Base-by-base conservation (phyloP, 148 eudicot species). In the Dysphania ambrosioides region DNA sequence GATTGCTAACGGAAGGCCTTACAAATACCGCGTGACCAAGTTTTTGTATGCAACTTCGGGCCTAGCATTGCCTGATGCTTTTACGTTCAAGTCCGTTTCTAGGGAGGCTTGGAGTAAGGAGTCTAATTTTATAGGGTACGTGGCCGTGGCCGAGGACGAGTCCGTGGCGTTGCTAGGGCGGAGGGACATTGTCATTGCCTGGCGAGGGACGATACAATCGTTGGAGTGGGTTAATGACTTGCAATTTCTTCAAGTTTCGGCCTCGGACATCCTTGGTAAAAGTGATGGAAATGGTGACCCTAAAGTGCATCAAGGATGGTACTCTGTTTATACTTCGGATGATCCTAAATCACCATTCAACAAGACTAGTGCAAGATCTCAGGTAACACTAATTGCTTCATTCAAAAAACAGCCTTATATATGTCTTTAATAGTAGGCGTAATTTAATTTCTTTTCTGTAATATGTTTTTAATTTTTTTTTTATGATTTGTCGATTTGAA, bases 81-180 rank as follows among this genome's bases (percentile, higher is more conserved):
- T 87, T 53, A 74, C 86, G 24, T 23, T 82, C 0, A 84, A 81
- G 79, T 81, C 96, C 1, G 19, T 74, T 67, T 85, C 90, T 0
- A 79, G 82, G 40, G 97, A 91, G 65, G 85, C 88, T 1, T 83
- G 87, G 85, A 68, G 83, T 19, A 79, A 80, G 67, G 87, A 88
- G 49, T 88, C 87, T 4, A 92, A 89, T 49, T 92, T 88, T 85
- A 92, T 92, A 18, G 94, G 97, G 64, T 92, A 76, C 40, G 86
- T 92, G 2, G 92, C 92, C 0, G 94, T 89, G 73, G 83, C 89
- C 0, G 86, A 88, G 5, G 89, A 88, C 47, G 80, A 84, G 32
- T 81, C 86, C 18, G 83, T 75, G 66, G 61, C 15, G 24, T 75
- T 75, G 30, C 40, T 92, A 66, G 97, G 94, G 11, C 68, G 97